These are phyloP conservation scores for Zygosaccharomyces pseudobailii DNA, from an alignment of 1,139 yeast genomes.

Conservation along the genomic window DNA sequence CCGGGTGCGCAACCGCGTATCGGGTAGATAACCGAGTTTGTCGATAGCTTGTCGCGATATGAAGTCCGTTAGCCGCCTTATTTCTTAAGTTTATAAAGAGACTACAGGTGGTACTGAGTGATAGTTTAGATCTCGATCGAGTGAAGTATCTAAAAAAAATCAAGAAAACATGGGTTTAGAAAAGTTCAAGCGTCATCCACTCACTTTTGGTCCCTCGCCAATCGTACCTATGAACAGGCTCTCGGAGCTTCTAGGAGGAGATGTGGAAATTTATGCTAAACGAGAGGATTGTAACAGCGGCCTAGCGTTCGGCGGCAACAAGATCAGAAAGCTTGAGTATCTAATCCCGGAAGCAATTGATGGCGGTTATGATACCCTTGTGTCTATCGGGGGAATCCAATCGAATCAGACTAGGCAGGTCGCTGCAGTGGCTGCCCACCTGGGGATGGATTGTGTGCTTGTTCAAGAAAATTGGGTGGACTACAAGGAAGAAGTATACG, in stretches of 20 bases:
- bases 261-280: constrained; percentile 33
- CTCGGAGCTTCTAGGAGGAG: constrained; percentile 29
- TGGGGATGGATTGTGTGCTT: constrained; percentile 33
- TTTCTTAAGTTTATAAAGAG: no score
- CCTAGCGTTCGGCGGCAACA: constrained; percentile 35
- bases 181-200: constrained; percentile 29
- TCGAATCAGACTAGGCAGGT: constrained; percentile 36
- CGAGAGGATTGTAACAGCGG: constrained; percentile 36
- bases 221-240: constrained; percentile 31
- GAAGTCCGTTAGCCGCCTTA: no score
- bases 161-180: constrained; percentile 9
- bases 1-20: background rate
- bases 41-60: no score
- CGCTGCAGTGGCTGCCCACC: constrained; percentile 35
- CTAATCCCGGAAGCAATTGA: constrained; percentile 34
- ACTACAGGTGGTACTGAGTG: background rate
- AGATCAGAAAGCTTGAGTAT: constrained; percentile 33
- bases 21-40: background rate
- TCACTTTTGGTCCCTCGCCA: constrained; percentile 35
- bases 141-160: background rate
- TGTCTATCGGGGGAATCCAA: constrained; percentile 35
- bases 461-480: constrained; percentile 37
- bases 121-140: background rate
- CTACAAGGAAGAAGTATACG: constrained; percentile 32
- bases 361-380: constrained; percentile 35